Percentiles rank a stretch among this genome's conserved stretches.
These are phyloP conservation scores for Talaromyces sp. DNA, from an alignment of 2,329 filamentous ascomycete genomes.

Conservation along the genomic window DNA sequence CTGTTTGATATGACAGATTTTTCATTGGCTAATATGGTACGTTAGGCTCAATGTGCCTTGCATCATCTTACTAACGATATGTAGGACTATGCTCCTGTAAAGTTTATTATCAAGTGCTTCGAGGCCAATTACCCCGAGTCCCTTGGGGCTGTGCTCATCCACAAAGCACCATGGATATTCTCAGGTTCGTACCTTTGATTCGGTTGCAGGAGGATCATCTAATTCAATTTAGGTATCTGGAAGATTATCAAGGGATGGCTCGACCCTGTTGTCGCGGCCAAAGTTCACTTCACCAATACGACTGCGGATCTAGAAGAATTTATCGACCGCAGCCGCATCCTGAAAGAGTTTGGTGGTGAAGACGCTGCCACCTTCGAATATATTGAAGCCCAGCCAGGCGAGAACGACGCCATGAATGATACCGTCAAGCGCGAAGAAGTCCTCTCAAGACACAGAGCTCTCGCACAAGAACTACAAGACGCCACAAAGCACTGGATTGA, in stretches of 20 bases:
- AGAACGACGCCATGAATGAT: constrained; percentile 72
- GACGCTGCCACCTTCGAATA: constrained; percentile 84
- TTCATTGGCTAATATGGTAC: constrained; percentile 87
- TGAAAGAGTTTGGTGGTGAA: constrained; percentile 78
- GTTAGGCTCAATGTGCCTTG: constrained; percentile 21
- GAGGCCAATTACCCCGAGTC: constrained; percentile 98
- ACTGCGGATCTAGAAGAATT: constrained; percentile 73
- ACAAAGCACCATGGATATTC: constrained; percentile 97
- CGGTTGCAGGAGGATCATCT: not conserved
- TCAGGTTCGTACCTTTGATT: constrained; percentile 57
- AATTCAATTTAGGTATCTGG: constrained; percentile 68
- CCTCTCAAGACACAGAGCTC: constrained; percentile 57
- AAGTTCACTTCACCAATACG: constrained; percentile 89
- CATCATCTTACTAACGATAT: not conserved
- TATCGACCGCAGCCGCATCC: constrained; percentile 66
- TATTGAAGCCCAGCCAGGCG: constrained; percentile 67
- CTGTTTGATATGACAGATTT: constrained; percentile 96
- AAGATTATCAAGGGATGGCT: constrained; percentile 93
- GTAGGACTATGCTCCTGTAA: constrained; percentile 88
- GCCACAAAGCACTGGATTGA: constrained; percentile 72
- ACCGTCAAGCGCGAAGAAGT: constrained; percentile 62
- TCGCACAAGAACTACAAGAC: constrained; percentile 71
- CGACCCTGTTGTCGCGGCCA: constrained; percentile 89
- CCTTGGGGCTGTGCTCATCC: constrained; percentile 82
- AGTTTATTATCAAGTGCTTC: constrained; percentile 99